phyloP scores from a whole-genome alignment of 23 red algal species.

The Gracilaria gracilis region DNA sequence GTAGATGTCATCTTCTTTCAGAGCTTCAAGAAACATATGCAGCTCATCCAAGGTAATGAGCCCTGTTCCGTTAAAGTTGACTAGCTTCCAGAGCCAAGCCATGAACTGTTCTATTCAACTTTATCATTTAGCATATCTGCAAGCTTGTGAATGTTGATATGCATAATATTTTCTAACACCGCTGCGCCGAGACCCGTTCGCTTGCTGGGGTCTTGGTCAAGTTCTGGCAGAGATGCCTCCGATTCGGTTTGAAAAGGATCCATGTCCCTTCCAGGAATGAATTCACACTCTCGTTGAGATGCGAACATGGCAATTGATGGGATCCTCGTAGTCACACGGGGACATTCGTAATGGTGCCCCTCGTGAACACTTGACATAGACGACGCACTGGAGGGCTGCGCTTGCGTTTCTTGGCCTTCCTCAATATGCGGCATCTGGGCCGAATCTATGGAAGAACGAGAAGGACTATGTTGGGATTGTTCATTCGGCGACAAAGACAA shows the following conservation, averaged over 20 bases:
- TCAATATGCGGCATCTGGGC: neutral
- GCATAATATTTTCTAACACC: conserved; percentile 78
- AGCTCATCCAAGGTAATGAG: conserved; percentile 83
- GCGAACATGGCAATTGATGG: conserved; percentile 75
- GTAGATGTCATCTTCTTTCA: conserved; percentile 88
- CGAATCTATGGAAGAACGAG: conserved; percentile 1
- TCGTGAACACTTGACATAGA: conserved; percentile 40
- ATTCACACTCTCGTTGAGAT: conserved; percentile 73
- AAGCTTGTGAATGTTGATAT: conserved; percentile 79
- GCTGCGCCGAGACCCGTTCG: conserved; percentile 84
- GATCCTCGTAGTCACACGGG: neutral
- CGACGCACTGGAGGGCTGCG: conserved; percentile 10
- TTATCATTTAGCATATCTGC: conserved; percentile 70
- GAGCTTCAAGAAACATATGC: conserved; percentile 74
- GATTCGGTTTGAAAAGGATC: neutral
- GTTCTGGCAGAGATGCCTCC: conserved; percentile 1
- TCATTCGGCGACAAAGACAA: conserved; percentile 17
- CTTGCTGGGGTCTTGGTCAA: conserved; percentile 49
- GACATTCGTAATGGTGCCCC: neutral
- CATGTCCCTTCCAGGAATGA: neutral
- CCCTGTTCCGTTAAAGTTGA: conserved; percentile 62
- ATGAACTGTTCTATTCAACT: conserved; percentile 84
- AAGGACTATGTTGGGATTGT: conserved; percentile 6
- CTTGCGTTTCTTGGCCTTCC: neutral
- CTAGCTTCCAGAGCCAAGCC: conserved; percentile 89